Evolutionary conservation across 2,329 filamentous ascomycete species (phyloP), one percentile per base, ranked within the genome.

Genomic region (Trichoderma atrobrunneum): DNA sequence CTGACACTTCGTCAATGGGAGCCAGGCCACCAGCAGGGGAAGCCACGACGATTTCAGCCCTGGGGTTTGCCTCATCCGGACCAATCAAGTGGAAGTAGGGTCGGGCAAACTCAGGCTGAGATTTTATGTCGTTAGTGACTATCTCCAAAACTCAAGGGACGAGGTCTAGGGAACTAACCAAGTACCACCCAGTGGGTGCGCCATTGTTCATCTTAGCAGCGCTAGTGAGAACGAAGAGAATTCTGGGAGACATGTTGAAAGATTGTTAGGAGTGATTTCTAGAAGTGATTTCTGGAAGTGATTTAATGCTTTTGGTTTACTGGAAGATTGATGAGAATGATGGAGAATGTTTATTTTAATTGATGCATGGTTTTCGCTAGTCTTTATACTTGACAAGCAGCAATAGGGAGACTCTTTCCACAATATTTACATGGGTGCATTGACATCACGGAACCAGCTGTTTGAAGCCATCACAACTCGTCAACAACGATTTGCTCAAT

Each of bases 161-260:
- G 43, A 89, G 88, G n/a, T 10, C 7, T 74, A 14, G 24, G 16
- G 7, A 30, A 48, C 83, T 65, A 82, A 90, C 89, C 77, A 93
- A 82, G 78, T 88, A 93, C 91, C 91, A 93, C 74, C 92, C 92
- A 0, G 91, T 93, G 83, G 77, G 84, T 84, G 57, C 84, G 83
- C 76, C 82, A 79, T 69, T 63, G 60, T 73, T 74, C 76, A 89
- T 84, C 79, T 83, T 80, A 78, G 79, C 80, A 79, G 87, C 85
- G 73, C 90, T 93, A 74, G 90, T 92, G 73, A 93, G 87, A 72
- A 93, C 88, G 79, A 93, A 82, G 82, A 93, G 90, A 74, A 93
- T 83, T 80, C 91, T 92, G 75, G 84, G 85, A 39, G 84, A 82
- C 85, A 87, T 87, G 6, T 63, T 48, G 14, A 43, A 26, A 30